Conservation (phyloP, 768 basidiomycete species). For the Russula sp. region DNA sequence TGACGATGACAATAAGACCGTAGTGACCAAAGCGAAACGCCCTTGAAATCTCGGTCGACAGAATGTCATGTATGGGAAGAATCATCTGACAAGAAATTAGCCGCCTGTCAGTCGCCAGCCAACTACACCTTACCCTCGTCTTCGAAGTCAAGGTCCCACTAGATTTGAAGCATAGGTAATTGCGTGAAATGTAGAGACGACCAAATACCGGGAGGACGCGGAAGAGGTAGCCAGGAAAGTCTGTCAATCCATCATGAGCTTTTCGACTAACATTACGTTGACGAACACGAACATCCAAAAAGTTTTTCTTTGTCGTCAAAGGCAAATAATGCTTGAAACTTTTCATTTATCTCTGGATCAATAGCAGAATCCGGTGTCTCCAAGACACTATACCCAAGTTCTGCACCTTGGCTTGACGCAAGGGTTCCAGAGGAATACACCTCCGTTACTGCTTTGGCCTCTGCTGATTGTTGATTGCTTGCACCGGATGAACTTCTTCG, state of each 20-base stretch:
- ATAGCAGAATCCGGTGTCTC: constrained; percentile 64
- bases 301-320: constrained; percentile 84
- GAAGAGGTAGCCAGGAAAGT: constrained; percentile 87
- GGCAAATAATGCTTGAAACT: constrained; percentile 80
- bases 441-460: constrained; percentile 27
- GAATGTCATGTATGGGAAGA: constrained; percentile 83
- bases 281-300: constrained; percentile 71
- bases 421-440: constrained; percentile 40
- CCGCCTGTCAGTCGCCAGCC: constrained; percentile 5
- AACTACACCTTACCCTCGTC: constrained; percentile 61
- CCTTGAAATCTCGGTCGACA: constrained; percentile 79
- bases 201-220: constrained; percentile 88
- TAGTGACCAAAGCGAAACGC: constrained; percentile 88
- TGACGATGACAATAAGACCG: constrained; percentile 86
- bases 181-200: constrained; percentile 85
- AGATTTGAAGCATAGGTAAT: constrained; percentile 94
- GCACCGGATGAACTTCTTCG: constrained; percentile 14
- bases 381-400: constrained; percentile 61
- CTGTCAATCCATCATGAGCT: constrained; percentile 42
- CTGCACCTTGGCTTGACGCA: constrained; percentile 34
- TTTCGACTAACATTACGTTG: constrained; percentile 2
- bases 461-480: constrained; percentile 2
- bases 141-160: constrained; percentile 72
- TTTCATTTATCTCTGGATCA: constrained; percentile 64
- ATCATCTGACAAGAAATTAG: constrained; percentile 67